Evolutionary conservation across 2,329 filamentous ascomycete species (phyloP).

Genomic region (Septoria petroselini): DNA sequence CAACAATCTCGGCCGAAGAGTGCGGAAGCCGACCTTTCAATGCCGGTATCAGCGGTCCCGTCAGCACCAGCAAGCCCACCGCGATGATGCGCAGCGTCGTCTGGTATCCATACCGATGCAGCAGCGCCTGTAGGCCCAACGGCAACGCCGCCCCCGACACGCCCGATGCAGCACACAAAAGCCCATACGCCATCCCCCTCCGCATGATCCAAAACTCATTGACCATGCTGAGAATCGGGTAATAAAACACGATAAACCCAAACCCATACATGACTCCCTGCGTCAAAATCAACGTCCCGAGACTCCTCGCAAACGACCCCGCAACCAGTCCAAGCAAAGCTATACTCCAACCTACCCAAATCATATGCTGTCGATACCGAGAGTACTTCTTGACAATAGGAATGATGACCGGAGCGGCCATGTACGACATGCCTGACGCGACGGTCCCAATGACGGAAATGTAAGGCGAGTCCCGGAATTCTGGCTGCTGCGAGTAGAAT

Average conservation of each 20-base stretch:
- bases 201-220: constrained; percentile 34
- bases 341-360: constrained; percentile 46
- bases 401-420: constrained; percentile 52
- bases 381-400: constrained; percentile 42
- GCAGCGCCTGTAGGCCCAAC: constrained; percentile 21
- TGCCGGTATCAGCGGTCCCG: constrained; percentile 36
- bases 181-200: constrained; percentile 32
- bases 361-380: constrained; percentile 43
- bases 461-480: constrained; percentile 53
- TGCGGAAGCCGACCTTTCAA: constrained; percentile 38
- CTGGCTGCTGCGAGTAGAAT: constrained; percentile 60
- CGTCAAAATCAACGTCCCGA: constrained; percentile 56
- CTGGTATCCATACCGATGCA: constrained; percentile 29
- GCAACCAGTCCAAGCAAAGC: constrained; percentile 29
- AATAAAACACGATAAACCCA: constrained; percentile 52
- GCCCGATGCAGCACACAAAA: constrained; percentile 29
- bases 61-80: constrained; percentile 30
- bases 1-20: constrained; percentile 16
- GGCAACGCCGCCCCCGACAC: constrained; percentile 31
- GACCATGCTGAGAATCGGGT: constrained; percentile 33
- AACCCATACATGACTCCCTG: constrained; percentile 60
- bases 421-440: constrained; percentile 56
- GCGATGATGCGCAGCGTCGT: constrained; percentile 29
- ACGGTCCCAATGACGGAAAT: constrained; percentile 65
- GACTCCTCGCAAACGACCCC: constrained; percentile 49